Conservation (phyloP, 2,329 filamentous ascomycete genomes). For the Colletotrichum viniferum region DNA sequence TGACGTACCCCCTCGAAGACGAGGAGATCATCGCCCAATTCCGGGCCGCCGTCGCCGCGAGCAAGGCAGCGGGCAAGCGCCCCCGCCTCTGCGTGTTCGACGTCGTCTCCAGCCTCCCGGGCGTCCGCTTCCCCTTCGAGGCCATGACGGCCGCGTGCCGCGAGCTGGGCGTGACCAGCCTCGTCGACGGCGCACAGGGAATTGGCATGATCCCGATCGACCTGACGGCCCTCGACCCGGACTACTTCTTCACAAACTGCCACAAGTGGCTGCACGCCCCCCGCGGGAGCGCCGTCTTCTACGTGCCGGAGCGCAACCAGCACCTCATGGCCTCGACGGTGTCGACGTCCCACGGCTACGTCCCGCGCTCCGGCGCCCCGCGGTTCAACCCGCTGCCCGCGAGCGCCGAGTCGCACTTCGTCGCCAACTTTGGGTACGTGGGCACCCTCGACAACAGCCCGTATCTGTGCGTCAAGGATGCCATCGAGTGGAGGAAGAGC, state of each 20-base stretch:
- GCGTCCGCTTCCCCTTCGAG: slow-evolving; percentile 81
- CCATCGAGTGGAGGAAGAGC: slow-evolving; percentile 71
- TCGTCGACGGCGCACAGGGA: slow-evolving; percentile 86
- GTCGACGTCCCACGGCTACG: slow-evolving; percentile 82
- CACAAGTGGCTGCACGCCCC: slow-evolving; percentile 92
- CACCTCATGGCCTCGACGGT: slow-evolving; percentile 73
- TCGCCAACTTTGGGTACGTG: slow-evolving; percentile 75
- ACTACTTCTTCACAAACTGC: slow-evolving; percentile 87
- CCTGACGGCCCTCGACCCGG: slow-evolving; percentile 69
- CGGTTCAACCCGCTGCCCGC: slow-evolving; percentile 47
- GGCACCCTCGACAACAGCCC: slow-evolving; percentile 77
- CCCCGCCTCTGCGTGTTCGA: slow-evolving; percentile 79
- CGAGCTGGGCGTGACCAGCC: slow-evolving; percentile 70
- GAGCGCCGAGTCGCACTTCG: slow-evolving; percentile 61
- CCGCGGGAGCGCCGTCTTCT: slow-evolving; percentile 79
- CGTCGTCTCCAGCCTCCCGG: slow-evolving; percentile 78
- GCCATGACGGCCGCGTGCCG: slow-evolving; percentile 66
- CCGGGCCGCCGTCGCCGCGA: slow-evolving; percentile 56
- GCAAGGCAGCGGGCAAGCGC: slow-evolving; percentile 60
- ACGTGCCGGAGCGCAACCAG: slow-evolving; percentile 80
- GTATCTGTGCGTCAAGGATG: slow-evolving; percentile 74
- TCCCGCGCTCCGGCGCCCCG: slow-evolving; percentile 41
- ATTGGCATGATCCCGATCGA: slow-evolving; percentile 80
- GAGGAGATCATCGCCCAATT: slow-evolving; percentile 68
- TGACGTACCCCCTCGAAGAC: slow-evolving; percentile 74